Base-by-base conservation (phyloP, 352 stramenopile species). In the Peronospora belbahrii region DNA sequence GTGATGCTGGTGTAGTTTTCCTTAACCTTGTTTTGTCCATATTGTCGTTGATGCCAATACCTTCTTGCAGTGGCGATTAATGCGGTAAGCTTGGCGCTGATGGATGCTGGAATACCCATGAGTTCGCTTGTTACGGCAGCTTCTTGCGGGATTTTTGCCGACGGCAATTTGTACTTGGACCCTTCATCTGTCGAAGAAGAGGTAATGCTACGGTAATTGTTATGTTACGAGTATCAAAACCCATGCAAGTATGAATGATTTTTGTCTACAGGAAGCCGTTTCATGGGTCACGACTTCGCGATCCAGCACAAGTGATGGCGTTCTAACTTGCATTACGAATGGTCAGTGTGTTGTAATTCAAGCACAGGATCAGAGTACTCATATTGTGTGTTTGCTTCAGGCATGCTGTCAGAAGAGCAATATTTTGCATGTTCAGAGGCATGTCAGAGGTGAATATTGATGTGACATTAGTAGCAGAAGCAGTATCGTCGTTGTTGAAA, bases 31-130 rank as follows among this genome's bases (percentile, higher is more conserved):
- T 5, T 39, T 41, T 34, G 48, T 19, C 15, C 23, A 43, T 59
- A 36, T 39, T 55, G 40, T 34, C 24, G 4, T 52, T 59, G 42
- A 27, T 39, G 32, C 25, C 9, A 42, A 46, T 46, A 80, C 64
- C 61, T 87, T 19, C 62, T 92, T 44, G 82, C 80, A 52, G 77
- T 89, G 15, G 77, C 76, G 10, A 88, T 92, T 52, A 88, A 92
- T 20, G 75, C 80, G 1, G 76, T 85, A 31, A 79, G 61, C 33
- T 65, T 92, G 30, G 77, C 80, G 43, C 65, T 92, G 35, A 62
- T 92, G 57, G 77, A 92, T 47, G 80, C 80, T 20, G 80, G 73
- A n/a, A 59, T 89, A n/a, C 77, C 77, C 3, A 89, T 92, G 75
- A 33, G 67, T 20, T 60, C 68, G 27, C 52, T 88, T 27, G 74